Evolutionary conservation across 2,329 filamentous ascomycete genomes (phyloP).

Genomic region (Fusarium bactridioides): DNA sequence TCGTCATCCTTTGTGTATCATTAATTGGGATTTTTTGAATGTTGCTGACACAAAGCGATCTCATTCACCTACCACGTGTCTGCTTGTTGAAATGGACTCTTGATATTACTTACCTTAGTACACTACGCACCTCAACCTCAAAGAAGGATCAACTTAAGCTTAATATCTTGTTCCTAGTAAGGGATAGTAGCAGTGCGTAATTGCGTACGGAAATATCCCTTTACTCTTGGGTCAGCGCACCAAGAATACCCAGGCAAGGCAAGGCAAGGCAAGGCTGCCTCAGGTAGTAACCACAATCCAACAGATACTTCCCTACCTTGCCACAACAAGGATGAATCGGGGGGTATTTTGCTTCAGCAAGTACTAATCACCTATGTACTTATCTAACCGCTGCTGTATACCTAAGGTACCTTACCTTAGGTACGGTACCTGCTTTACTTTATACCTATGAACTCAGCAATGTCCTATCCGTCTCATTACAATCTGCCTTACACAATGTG

Average conservation of each 20-base stretch:
- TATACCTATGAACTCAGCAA: neutral
- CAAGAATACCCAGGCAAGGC: neutral
- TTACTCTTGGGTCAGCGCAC: neutral
- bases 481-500: neutral
- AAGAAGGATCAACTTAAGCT: neutral
- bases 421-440: neutral
- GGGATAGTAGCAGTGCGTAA: neutral
- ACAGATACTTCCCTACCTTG: neutral
- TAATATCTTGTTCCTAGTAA: neutral
- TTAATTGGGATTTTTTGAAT: neutral
- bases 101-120: neutral
- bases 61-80: neutral
- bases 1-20: neutral
- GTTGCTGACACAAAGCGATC: neutral
- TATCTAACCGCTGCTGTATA: neutral
- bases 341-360: neutral
- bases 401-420: neutral
- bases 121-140: neutral
- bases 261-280: neutral
- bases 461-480: neutral
- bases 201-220: neutral
- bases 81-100: neutral
- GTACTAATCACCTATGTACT: neutral
- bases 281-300: neutral
- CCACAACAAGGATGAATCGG: neutral